Conservation (phyloP, 139 green algal genomes). For the Chlamydomonas eustigma region DNA sequence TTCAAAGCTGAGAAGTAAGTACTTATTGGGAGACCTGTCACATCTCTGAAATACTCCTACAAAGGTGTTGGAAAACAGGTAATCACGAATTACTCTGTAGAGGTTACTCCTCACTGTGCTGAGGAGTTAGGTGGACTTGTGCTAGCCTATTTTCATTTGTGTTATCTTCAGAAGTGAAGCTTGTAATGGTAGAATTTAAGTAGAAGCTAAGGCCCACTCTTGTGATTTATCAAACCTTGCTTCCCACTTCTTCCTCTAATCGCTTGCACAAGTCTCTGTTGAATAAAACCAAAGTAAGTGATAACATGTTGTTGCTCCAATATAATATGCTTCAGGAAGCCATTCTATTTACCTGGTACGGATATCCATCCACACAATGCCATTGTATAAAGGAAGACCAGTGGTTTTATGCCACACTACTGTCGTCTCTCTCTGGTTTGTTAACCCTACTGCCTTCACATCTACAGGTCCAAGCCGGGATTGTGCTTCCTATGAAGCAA, state of each 20-base stretch:
- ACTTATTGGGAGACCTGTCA: constrained; percentile 87
- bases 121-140: not conserved
- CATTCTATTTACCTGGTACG: constrained; percentile 57
- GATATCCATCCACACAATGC: constrained; percentile 94
- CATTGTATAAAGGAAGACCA: constrained; percentile 83
- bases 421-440: constrained; percentile 94
- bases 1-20: constrained; percentile 97
- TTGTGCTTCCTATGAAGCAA: constrained; percentile 22
- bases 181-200: not conserved
- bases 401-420: constrained; percentile 78
- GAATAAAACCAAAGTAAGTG: too few relatives aligned
- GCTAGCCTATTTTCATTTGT: not conserved
- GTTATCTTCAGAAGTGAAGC: not conserved
- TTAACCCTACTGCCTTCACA: constrained; percentile 75
- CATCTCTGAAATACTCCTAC: constrained; percentile 46
- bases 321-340: not conserved
- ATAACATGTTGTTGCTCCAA: too few relatives aligned
- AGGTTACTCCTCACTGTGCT: too few relatives aligned
- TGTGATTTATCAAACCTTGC: not conserved
- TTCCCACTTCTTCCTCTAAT: too few relatives aligned
- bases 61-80: not conserved
- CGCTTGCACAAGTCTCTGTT: too few relatives aligned
- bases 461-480: constrained; percentile 16
- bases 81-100: not conserved
- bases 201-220: not conserved